A percentile compares a stretch with the other conserved stretches of the same genome.
These are phyloP conservation scores for Sclerospora graminicola DNA, from an alignment of 352 stramenopile species.

Conservation along the genomic window DNA sequence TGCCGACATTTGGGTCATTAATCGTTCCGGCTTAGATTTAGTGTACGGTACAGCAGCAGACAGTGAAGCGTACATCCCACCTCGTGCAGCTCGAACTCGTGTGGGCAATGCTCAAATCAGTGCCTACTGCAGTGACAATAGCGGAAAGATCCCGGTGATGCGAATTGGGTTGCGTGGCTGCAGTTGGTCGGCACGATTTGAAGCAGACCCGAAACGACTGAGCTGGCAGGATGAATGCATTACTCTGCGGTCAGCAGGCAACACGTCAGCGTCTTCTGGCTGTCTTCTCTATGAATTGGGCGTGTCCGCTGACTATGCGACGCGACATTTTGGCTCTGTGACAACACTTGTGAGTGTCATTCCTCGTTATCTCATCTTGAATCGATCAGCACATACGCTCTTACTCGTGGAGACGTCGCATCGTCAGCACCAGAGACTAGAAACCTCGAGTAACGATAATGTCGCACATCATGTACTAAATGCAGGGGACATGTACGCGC, in stretches of 20 bases:
- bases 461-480: constrained; percentile 65
- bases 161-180: constrained; percentile 43
- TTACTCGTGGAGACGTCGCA: constrained; percentile 41
- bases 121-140: constrained; percentile 42
- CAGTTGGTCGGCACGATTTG: constrained; percentile 64
- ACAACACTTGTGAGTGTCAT: constrained; percentile 81
- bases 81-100: constrained; percentile 37
- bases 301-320: constrained; percentile 72
- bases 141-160: constrained; percentile 32
- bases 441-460: constrained; percentile 25
- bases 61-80: constrained; percentile 46
- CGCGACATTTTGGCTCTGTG: constrained; percentile 69
- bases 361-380: constrained; percentile 68
- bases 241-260: constrained; percentile 29
- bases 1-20: constrained; percentile 75
- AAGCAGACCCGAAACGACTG: constrained; percentile 53
- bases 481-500: constrained; percentile 56
- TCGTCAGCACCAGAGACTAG: constrained; percentile 15
- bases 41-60: constrained; percentile 64
- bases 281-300: constrained; percentile 73
- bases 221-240: constrained; percentile 83
- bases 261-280: constrained; percentile 7
- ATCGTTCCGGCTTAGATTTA: constrained; percentile 64
- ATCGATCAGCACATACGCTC: constrained; percentile 52
- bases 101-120: constrained; percentile 69